Base-by-base conservation (phyloP, 192 early-diverging fungal species). In the Kappamyces sp. region DNA sequence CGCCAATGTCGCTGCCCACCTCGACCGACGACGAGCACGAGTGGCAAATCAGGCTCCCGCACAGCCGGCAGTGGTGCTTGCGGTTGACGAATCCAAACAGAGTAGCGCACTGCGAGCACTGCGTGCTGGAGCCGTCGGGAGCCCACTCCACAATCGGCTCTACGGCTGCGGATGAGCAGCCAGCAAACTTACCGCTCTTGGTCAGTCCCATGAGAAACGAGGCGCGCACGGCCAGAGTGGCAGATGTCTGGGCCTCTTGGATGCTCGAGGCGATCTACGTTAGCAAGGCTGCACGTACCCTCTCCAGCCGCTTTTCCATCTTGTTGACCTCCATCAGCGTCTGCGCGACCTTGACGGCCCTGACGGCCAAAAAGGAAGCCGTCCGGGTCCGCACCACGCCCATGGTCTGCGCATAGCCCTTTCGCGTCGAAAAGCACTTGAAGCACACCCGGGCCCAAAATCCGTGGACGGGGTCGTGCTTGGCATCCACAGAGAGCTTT, bases 21-120 rank as follows among this genome's bases (percentile, higher is more conserved):
- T 3, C 6, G n/a, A 44, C 12, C 5, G 51, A 41, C 13, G 15
- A 12, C 5, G 65, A 65, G 31, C 49, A 54, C 10, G n/a, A 12
- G 3, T n/a, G 39, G 31, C 78, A 80, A 0, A 80, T 65, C 10
- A 80, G 66, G 5, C 66, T 49, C 2, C 78, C 78, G 49, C 78
- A 80, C 40, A 80, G 51, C 40, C 78, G 71, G 59, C 78, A 80
- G 50, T 80, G 78, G 53, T 80, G 78, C 32, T 71, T 66, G 8
- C 78, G 69, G 40, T 51, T 50, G 6, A 67, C 33, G n/a, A 55
- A 62, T 38, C 68, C 70, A 57, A 59, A 57, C 3, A 73, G 37
- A 34, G 55, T 58, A n/a, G 60, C 64, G 70, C 78, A 80, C 47
- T 70, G 42, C 4, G 72, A 70, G 52, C 78, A 80, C 31, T 43